Base-by-base conservation (phyloP, 2,329 filamentous ascomycete genomes). In the Alternaria incomplexa region DNA sequence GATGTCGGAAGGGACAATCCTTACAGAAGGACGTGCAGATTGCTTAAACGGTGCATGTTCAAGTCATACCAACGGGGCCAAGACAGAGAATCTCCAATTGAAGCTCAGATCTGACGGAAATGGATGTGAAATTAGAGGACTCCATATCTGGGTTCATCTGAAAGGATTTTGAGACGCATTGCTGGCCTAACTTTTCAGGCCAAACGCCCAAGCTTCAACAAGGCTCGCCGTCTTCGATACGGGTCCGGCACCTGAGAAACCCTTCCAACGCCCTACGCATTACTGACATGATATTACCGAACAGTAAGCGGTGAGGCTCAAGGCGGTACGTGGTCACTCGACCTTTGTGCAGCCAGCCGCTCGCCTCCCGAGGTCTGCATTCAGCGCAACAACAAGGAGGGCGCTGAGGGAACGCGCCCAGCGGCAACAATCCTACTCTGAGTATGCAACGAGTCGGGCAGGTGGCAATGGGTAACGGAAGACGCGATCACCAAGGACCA, bases 151-250 rank as follows among this genome's bases (percentile, higher is more conserved):
- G 54, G 63, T 61, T 32, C 26, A 43, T 51, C 8, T 46, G 20
- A 36, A 71, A 66, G 69, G 69, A 68, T 70, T 70, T 57, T 55
- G 53, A 66, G 65, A 69, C 61, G 67, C 62, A 56, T 63, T 69
- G 69, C 64, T 69, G 64, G 70, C 65, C 63, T 65, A 61, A 68
- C 64, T 36, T 57, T 62, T 62, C 67, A 64, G 71, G 64, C 61
- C 69, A 65, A 67, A 63, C 70, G 64, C 61, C 68, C 64, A 69
- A 64, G 63, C 68, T 63, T 52, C 46, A 59, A 58, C 65, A 61
- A 71, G 57, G 70, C 47, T 58, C 56, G 47, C 36, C 70, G 53
- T 59, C 20, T 8, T 55, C 50, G 32, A 67, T 59, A 63, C 65
- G 71, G 63, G 64, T 66, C 67, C 67, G 68, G 66, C 64, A 65